These are phyloP conservation scores for Talaromyces adpressus DNA, from an alignment of 495 filamentous ascomycete species.

Conservation along the genomic window DNA sequence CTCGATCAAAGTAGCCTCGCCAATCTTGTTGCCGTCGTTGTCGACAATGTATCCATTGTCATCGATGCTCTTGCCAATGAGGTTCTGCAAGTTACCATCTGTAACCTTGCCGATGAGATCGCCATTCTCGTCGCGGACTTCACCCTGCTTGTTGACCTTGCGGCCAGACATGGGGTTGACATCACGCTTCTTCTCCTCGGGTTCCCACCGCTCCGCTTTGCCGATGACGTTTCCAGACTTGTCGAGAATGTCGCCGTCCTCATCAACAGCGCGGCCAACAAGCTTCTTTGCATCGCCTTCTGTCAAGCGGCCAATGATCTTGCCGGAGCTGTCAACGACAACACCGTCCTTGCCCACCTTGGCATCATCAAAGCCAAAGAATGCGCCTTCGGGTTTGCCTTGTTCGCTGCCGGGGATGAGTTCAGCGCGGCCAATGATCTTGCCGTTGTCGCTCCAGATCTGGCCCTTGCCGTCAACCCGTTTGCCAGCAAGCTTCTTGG, in stretches of 20 bases:
- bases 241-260: constrained; percentile 70
- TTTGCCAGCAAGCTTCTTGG: constrained; percentile 56
- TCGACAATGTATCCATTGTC: constrained; percentile 73
- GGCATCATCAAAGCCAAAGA: constrained; percentile 59
- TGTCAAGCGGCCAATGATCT: constrained; percentile 59
- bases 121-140: constrained; percentile 68
- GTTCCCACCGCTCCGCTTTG: constrained; percentile 66
- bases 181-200: constrained; percentile 53
- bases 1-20: constrained; percentile 62
- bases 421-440: constrained; percentile 65
- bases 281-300: constrained; percentile 60
- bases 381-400: constrained; percentile 61
- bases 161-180: constrained; percentile 62
- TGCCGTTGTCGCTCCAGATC: constrained; percentile 66
- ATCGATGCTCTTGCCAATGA: constrained; percentile 66
- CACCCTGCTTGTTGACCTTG: constrained; percentile 68
- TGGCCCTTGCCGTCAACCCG: constrained; percentile 69
- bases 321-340: constrained; percentile 50
- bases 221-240: constrained; percentile 67
- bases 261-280: constrained; percentile 64
- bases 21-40: constrained; percentile 62
- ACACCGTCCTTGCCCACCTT: constrained; percentile 65
- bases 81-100: constrained; percentile 56
- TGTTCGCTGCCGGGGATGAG: constrained; percentile 59
- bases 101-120: constrained; percentile 69